These are phyloP conservation scores for Candida dubliniensis DNA, from an alignment of 1,139 yeast genomes.

Conservation along the genomic window DNA sequence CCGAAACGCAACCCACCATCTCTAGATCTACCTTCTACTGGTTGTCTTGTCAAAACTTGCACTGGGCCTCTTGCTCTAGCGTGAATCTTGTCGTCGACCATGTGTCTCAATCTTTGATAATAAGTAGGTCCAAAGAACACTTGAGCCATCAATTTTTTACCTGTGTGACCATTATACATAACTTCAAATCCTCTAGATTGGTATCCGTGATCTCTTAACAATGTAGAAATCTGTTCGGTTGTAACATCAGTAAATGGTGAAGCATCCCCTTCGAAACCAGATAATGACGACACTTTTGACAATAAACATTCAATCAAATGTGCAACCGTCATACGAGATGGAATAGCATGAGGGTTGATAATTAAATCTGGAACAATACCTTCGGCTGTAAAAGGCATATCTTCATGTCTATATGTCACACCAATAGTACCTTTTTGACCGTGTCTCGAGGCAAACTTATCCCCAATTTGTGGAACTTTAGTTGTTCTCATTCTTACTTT, in stretches of 20 bases:
- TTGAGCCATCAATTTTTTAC: slow-evolving; percentile 96
- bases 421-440: slow-evolving; percentile 99
- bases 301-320: slow-evolving; percentile 97
- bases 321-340: slow-evolving; percentile 99
- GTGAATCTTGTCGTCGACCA: slow-evolving; percentile 99
- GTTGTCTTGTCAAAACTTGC: slow-evolving; percentile 96
- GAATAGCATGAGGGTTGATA: slow-evolving; percentile 98
- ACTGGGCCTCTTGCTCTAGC: slow-evolving; percentile 99
- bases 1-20: slow-evolving; percentile 99
- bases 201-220: slow-evolving; percentile 92
- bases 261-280: slow-evolving; percentile 98
- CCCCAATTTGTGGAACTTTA: slow-evolving; percentile 98
- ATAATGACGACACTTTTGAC: slow-evolving; percentile 89
- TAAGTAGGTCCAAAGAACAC: slow-evolving; percentile 98
- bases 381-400: slow-evolving; percentile 97
- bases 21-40: slow-evolving; percentile 98
- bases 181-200: slow-evolving; percentile 98
- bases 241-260: slow-evolving; percentile 98
- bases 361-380: slow-evolving; percentile 97
- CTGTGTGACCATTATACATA: slow-evolving; percentile 98
- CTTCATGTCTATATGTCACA: slow-evolving; percentile 97
- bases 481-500: slow-evolving; percentile 99
- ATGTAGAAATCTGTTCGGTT: slow-evolving; percentile 90
- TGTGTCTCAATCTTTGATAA: slow-evolving; percentile 96
- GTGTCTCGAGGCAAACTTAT: slow-evolving; percentile 97